Evolutionary conservation across 257 asterid species (phyloP).

Genomic region (Catharanthus roseus): DNA sequence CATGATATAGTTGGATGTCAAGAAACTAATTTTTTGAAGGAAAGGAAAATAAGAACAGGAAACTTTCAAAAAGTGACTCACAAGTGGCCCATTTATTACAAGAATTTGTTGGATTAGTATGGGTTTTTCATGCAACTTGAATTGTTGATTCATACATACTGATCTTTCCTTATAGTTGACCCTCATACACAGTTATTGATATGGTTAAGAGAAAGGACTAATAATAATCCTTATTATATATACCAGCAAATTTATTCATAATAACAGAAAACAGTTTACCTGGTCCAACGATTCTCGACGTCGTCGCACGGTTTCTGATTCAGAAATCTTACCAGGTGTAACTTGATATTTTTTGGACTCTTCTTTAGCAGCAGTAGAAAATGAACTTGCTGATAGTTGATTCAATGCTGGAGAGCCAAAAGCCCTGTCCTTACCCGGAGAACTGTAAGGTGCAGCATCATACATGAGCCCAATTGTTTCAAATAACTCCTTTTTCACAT

Average conservation of each 20-base stretch:
- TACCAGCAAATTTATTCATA: not conserved
- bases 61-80: not conserved
- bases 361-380: slow-evolving; percentile 41
- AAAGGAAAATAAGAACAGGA: not conserved
- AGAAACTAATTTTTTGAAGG: not conserved
- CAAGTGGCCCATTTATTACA: not conserved
- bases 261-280: slow-evolving; percentile 30
- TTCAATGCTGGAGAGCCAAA: slow-evolving; percentile 39
- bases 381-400: slow-evolving; percentile 28
- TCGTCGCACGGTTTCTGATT: slow-evolving; percentile 80
- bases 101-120: not conserved
- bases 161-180: not conserved
- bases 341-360: slow-evolving; percentile 39
- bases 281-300: slow-evolving; percentile 71
- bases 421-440: slow-evolving; percentile 44
- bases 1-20: not conserved
- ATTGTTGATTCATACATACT: not conserved
- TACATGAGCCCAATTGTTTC: slow-evolving; percentile 81
- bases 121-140: not conserved
- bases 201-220: no score
- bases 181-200: not conserved
- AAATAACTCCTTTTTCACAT: slow-evolving; percentile 64
- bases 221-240: not conserved
- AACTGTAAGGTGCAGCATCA: slow-evolving; percentile 34
- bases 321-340: slow-evolving; percentile 43